phyloP scores from a whole-genome alignment of 805 yeast species.

The Barnettozyma pratensis region DNA sequence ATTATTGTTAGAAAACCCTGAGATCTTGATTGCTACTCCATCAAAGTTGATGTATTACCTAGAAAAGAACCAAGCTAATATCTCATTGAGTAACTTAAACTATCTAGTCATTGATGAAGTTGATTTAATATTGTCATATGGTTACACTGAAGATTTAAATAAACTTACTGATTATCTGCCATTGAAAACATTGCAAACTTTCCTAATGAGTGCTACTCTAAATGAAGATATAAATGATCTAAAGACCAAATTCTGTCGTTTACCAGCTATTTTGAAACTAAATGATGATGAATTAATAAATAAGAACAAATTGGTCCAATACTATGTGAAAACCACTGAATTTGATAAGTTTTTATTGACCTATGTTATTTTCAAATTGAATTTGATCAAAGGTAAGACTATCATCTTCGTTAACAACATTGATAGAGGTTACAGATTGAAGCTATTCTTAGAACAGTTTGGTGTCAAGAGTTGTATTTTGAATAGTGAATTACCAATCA shows the following conservation, averaged over 20 bases:
- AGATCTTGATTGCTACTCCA: constrained; percentile 83
- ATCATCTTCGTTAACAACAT: constrained; percentile 87
- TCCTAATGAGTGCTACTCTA: constrained; percentile 94
- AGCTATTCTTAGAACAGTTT: constrained; percentile 88
- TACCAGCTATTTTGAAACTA: constrained; percentile 75
- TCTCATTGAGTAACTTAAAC: constrained; percentile 52
- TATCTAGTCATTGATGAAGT: constrained; percentile 92
- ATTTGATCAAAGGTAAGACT: constrained; percentile 85
- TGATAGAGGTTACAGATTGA: constrained; percentile 91
- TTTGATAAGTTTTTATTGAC: constrained; percentile 87
- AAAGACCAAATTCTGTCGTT: constrained; percentile 72
- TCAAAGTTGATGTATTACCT: constrained; percentile 58
- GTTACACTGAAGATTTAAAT: constrained; percentile 80
- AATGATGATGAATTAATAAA: constrained; percentile 59
- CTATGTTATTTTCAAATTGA: constrained; percentile 87
- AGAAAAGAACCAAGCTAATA: constrained; percentile 39
- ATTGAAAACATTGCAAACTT: constrained; percentile 76
- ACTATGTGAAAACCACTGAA: constrained; percentile 80
- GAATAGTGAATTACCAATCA: constrained; percentile 88
- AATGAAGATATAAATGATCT: constrained; percentile 78
- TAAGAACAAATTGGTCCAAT: constrained; percentile 67
- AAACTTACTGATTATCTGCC: constrained; percentile 61
- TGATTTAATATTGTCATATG: constrained; percentile 83
- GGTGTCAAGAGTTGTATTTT: constrained; percentile 86
- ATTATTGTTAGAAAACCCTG: constrained; percentile 69